Evolutionary conservation across 345 rosid species (phyloP).

Genomic region (Ceriops zippeliana): DNA sequence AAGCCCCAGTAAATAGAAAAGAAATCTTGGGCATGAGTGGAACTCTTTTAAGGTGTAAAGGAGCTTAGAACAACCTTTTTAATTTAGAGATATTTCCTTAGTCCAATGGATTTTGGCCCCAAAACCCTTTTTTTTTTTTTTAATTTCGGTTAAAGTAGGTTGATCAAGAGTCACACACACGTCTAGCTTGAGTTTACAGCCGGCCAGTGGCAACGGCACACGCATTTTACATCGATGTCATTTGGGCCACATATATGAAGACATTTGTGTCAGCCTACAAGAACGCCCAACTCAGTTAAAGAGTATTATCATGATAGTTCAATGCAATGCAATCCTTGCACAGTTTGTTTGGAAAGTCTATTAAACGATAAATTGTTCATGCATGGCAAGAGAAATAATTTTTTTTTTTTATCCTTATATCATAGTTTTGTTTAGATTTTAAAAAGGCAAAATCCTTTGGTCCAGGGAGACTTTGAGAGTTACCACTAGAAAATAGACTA

Average conservation of each 20-base stretch:
- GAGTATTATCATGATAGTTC: no score
- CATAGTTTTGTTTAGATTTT: no score
- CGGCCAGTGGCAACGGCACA: not conserved
- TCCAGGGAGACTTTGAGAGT: no score
- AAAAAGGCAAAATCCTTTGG: no score
- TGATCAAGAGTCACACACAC: constrained; percentile 3
- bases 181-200: constrained; percentile 8
- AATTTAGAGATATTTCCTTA: not conserved
- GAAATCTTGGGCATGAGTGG: not conserved
- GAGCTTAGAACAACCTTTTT: not conserved
- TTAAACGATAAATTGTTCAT: no score
- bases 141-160: not conserved
- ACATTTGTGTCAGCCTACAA: not conserved
- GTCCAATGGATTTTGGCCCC: not conserved
- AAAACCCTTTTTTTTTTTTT: constrained; percentile 16
- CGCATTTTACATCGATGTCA: not conserved
- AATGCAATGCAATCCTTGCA: no score
- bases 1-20: constrained; percentile 18
- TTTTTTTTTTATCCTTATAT: no score
- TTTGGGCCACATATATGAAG: not conserved
- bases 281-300: no score
- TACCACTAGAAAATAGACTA: no score
- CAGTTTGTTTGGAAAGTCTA: no score
- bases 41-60: not conserved
- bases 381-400: no score